These are phyloP conservation scores for Cryptococcus sp. DNA, from an alignment of 1,284 basidiomycete species.

Conservation along the genomic window DNA sequence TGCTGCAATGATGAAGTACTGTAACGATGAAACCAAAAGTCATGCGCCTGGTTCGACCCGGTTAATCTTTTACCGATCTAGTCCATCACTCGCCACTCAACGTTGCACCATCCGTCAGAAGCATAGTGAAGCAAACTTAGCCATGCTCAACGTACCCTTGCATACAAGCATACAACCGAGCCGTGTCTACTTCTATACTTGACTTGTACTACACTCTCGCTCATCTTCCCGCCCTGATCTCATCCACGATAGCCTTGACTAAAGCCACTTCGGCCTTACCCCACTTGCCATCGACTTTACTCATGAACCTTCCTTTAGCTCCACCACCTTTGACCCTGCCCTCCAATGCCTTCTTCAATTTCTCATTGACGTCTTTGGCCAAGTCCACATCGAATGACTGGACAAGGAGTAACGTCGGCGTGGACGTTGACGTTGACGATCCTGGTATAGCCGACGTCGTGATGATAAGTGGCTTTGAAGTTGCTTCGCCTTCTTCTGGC, in stretches of 20 bases:
- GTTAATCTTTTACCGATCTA: no score
- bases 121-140: no score
- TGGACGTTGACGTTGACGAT: not conserved
- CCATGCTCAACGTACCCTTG: no score
- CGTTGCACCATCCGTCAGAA: no score
- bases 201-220: no score
- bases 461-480: constrained; percentile 55
- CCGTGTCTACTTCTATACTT: not conserved
- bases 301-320: constrained; percentile 52
- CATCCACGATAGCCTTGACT: constrained; percentile 22
- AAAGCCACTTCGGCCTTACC: constrained; percentile 33
- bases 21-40: no score
- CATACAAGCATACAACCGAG: not conserved
- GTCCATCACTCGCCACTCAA: no score
- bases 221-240: constrained; percentile 2
- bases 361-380: constrained; percentile 62
- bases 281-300: constrained; percentile 51
- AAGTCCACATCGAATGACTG: constrained; percentile 62
- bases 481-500: not conserved
- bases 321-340: constrained; percentile 53
- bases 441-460: constrained; percentile 38
- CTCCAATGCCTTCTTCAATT: constrained; percentile 56
- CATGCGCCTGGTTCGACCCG: no score
- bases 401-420: constrained; percentile 59
- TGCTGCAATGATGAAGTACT: no score